Evolutionary conservation across 495 filamentous ascomycete genomes (phyloP).

Genomic region (Penicillium desertorum): DNA sequence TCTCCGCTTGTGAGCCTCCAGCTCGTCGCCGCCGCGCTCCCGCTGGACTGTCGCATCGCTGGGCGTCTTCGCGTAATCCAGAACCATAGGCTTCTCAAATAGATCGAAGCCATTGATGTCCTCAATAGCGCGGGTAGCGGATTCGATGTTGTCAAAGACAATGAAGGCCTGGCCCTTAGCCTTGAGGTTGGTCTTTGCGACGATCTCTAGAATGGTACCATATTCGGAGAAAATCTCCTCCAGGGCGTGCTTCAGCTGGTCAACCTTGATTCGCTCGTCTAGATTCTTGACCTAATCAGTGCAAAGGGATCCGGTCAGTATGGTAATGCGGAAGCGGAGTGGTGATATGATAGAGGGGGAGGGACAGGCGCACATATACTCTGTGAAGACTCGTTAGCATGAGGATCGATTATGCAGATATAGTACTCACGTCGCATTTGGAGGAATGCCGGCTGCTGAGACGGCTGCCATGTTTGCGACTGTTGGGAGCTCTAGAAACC

Average conservation of each 20-base stretch:
- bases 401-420: background rate
- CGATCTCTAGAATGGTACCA: slow-evolving; percentile 84
- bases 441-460: slow-evolving; percentile 33
- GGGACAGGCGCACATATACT: slow-evolving; percentile 50
- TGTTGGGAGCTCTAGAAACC: slow-evolving; percentile 24
- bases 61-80: slow-evolving; percentile 79
- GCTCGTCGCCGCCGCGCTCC: slow-evolving; percentile 71
- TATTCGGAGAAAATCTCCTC: slow-evolving; percentile 83
- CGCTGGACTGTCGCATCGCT: slow-evolving; percentile 84
- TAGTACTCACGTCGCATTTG: slow-evolving; percentile 50
- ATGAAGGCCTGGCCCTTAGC: slow-evolving; percentile 96
- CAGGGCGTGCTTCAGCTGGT: slow-evolving; percentile 71
- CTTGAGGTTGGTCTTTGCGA: slow-evolving; percentile 88
- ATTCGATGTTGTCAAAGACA: slow-evolving; percentile 78
- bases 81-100: slow-evolving; percentile 87
- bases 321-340: slow-evolving; percentile 13
- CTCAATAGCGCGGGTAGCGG: slow-evolving; percentile 77
- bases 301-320: slow-evolving; percentile 20
- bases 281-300: slow-evolving; percentile 75
- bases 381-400: slow-evolving; percentile 35
- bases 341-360: slow-evolving; percentile 19
- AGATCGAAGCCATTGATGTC: slow-evolving; percentile 93
- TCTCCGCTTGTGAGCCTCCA: slow-evolving; percentile 84
- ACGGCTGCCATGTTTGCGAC: slow-evolving; percentile 45
- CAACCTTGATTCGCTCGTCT: slow-evolving; percentile 86